Base-by-base conservation (phyloP, 169 alveolate genomes). In the Plasmodium vinckei region DNA sequence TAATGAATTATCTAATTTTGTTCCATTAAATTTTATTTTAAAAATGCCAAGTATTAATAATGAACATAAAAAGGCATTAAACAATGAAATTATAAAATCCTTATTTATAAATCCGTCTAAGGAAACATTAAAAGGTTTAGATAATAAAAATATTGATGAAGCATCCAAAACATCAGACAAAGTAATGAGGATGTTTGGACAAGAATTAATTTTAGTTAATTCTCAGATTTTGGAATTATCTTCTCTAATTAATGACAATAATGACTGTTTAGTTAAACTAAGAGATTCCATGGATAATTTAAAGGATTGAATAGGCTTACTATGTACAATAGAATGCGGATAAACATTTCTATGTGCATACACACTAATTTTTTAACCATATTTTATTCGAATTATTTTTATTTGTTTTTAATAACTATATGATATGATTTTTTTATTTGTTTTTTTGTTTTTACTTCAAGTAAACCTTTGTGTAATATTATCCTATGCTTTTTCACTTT, bases 11-110 rank as follows among this genome's bases (percentile, higher is more conserved):
- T 84, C 91, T 13, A 84, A 84, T 69, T 84, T 68, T 69, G 47
- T 53, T 6, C 87, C 91, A 10, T 25, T 84, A 59, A 68, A 51
- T 68, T 84, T 84, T 70, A 68, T 84, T 56, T 84, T 84, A 84
- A 68, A 84, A 64, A 84, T 84, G 91, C 91, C 91, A 2, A 84
- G 91, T 84, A 72, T 57, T 19, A 84, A 84, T 57, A 84, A 84
- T 69, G 91, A 67, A 25, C 73, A 70, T 23, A 84, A 72, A 51
- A 68, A 69, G 44, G 91, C 91, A 13, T 59, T 84, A 44, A 51
- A 84, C 56, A 21, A 84, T 84, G 70, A 69, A 70, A 70, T 72
- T 7, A 44, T 84, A 33, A 68, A 53, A 25, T 53, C 91, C 5
- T 53, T 84, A 19, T 84, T 84, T 84, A 21, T 56, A 4, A 49